Percentiles rank a stretch among this genome's conserved stretches.
Conservation (phyloP, 768 basidiomycete genomes). For the Naganishia vaughanmartiniae region DNA sequence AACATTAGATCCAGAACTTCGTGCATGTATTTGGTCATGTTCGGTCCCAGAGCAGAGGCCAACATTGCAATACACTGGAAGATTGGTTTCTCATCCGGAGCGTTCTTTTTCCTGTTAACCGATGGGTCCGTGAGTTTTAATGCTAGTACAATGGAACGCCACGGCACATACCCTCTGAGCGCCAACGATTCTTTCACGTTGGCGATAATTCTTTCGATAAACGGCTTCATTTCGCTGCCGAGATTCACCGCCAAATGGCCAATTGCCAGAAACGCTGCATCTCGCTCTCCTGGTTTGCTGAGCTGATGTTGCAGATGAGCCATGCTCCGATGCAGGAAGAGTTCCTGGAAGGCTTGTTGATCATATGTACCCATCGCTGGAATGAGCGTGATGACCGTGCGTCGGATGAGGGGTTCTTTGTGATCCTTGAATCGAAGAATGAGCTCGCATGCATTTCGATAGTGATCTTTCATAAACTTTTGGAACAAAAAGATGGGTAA, state of each 20-base stretch:
- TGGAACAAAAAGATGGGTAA: background rate
- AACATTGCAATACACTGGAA: slow-evolving; percentile 98
- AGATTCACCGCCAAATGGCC: slow-evolving; percentile 91
- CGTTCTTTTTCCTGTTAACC: slow-evolving; percentile 66
- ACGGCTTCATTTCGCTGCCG: slow-evolving; percentile 90
- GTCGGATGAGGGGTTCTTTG: slow-evolving; percentile 80
- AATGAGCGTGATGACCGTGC: slow-evolving; percentile 92
- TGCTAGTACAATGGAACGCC: slow-evolving; percentile 8
- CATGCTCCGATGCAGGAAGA: slow-evolving; percentile 92
- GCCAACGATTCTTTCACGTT: slow-evolving; percentile 87
- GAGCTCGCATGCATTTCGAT: slow-evolving; percentile 80
- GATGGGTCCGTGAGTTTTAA: background rate
- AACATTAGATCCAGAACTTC: slow-evolving; percentile 97
- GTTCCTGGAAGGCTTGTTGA: slow-evolving; percentile 82
- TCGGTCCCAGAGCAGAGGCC: slow-evolving; percentile 89
- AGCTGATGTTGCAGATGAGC: slow-evolving; percentile 81
- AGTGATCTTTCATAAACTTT: slow-evolving; percentile 57
- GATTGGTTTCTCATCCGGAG: slow-evolving; percentile 87
- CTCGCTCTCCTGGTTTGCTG: slow-evolving; percentile 81
- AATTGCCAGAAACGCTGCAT: slow-evolving; percentile 91
- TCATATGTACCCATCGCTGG: slow-evolving; percentile 93
- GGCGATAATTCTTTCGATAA: slow-evolving; percentile 83
- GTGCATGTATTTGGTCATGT: slow-evolving; percentile 89
- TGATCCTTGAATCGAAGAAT: slow-evolving; percentile 84
- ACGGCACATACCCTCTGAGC: slow-evolving; percentile 68